A percentile compares a stretch with the other conserved stretches of the same genome.
Conservation (phyloP, 2,329 filamentous ascomycete species). For the Eurotiales sp. region DNA sequence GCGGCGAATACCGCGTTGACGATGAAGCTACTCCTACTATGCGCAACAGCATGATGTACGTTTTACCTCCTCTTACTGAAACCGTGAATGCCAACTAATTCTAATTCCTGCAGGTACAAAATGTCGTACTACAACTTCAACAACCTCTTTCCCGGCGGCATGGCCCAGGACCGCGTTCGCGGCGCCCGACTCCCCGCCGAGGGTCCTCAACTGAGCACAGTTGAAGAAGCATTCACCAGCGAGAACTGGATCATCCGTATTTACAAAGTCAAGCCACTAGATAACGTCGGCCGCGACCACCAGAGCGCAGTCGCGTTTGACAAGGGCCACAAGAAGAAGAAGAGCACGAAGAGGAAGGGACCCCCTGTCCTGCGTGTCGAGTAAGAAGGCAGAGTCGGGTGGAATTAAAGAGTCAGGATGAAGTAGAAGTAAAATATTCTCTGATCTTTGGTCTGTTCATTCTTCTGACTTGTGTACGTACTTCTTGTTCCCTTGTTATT, state of each 20-base stretch:
- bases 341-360: constrained; percentile 42
- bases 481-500: no score
- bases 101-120: constrained; percentile 79
- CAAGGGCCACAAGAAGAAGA: constrained; percentile 52
- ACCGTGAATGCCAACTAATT: not conserved
- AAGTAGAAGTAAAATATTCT: no score
- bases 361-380: constrained; percentile 43
- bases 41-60: constrained; percentile 99
- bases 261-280: constrained; percentile 98
- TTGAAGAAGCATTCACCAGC: constrained; percentile 97
- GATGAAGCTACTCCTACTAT: constrained; percentile 91
- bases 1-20: constrained; percentile 94
- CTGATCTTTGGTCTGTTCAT: no score
- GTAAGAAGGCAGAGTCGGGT: no score
- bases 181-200: constrained; percentile 74
- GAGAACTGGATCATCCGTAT: constrained; percentile 99
- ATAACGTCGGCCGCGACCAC: constrained; percentile 92
- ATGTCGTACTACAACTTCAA: constrained; percentile 99
- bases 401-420: no score
- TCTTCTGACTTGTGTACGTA: no score
- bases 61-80: not conserved
- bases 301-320: constrained; percentile 55
- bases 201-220: constrained; percentile 76
- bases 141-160: constrained; percentile 82
- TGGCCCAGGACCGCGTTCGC: constrained; percentile 87